These are phyloP conservation scores for Astragalus membranaceus DNA, from an alignment of 306 rosid genomes.

Conservation along the genomic window DNA sequence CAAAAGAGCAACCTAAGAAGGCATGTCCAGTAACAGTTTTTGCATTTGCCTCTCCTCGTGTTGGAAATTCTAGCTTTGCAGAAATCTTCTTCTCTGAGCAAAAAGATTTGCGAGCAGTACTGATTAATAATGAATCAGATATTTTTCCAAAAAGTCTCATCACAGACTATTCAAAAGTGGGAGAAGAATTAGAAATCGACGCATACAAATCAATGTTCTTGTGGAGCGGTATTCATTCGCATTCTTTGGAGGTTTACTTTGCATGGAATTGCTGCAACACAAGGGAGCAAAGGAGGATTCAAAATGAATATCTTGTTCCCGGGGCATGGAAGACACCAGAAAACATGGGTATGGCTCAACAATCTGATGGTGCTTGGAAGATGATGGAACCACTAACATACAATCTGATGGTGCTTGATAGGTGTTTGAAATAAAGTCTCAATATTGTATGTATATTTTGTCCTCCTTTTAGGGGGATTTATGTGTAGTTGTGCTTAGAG, in stretches of 20 bases:
- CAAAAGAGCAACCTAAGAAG: conserved; percentile 25
- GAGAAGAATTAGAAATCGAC: conserved; percentile 52
- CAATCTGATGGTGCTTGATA: too few relatives aligned
- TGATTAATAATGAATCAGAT: conserved; percentile 37
- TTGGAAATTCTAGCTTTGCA: conserved; percentile 39
- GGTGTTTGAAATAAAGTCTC: too few relatives aligned
- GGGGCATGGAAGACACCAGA: conserved; percentile 39
- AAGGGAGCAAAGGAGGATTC: conserved; percentile 45
- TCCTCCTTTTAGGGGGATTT: too few relatives aligned
- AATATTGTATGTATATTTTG: too few relatives aligned
- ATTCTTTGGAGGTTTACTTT: conserved; percentile 60
- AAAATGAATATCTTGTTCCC: conserved; percentile 41
- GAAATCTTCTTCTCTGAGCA: conserved; percentile 12
- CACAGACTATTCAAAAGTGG: conserved; percentile 35
- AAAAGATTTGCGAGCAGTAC: conserved; percentile 34
- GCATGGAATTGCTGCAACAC: conserved; percentile 76
- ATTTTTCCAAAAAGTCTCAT: conserved; percentile 39
- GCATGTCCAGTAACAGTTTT: conserved; percentile 51
- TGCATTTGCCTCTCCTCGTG: conserved; percentile 49
- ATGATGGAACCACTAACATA: conserved; percentile 41
- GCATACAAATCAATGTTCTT: conserved; percentile 37
- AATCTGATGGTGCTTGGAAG: conserved; percentile 56
- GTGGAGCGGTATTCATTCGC: conserved; percentile 35
- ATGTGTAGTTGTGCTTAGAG: too few relatives aligned
- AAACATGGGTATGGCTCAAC: conserved; percentile 62